Evolutionary conservation across 73 alveolate species (phyloP).

Genomic region (Symbiodinium pilosum): DNA sequence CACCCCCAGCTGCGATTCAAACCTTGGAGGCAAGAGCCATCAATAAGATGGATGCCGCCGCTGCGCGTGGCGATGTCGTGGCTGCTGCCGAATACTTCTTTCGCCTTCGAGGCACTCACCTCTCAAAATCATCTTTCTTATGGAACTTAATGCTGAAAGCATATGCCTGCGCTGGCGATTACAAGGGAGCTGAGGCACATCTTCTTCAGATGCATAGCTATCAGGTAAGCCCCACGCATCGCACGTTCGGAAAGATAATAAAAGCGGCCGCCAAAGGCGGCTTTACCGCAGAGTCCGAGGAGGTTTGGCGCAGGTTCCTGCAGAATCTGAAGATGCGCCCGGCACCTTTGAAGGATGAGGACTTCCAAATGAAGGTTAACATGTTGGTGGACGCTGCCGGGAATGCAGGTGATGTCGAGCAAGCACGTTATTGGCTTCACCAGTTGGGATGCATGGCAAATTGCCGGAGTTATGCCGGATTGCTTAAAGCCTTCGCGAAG

Average conservation of each 20-base stretch:
- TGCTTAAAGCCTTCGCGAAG: background rate
- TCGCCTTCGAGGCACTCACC: background rate
- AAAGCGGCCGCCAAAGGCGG: conserved; percentile 1
- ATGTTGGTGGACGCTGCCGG: background rate
- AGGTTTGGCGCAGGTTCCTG: background rate
- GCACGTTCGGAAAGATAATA: background rate
- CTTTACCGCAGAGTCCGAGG: background rate
- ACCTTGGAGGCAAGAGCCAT: background rate
- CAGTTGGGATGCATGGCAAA: background rate
- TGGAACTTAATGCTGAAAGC: background rate
- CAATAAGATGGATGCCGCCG: background rate
- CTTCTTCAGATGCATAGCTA: background rate
- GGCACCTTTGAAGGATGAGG: background rate
- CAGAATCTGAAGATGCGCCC: background rate
- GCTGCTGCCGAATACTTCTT: background rate
- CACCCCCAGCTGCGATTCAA: background rate
- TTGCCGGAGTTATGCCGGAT: background rate
- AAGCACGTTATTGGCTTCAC: background rate
- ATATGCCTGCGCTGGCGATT: background rate
- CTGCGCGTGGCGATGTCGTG: conserved; percentile 2
- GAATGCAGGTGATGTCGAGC: background rate
- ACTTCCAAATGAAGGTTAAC: background rate
- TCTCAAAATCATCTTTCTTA: background rate
- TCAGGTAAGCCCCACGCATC: background rate
- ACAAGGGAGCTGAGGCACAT: background rate